These are phyloP conservation scores for Brassica juncea DNA, from an alignment of 345 rosid species.

Conservation along the genomic window DNA sequence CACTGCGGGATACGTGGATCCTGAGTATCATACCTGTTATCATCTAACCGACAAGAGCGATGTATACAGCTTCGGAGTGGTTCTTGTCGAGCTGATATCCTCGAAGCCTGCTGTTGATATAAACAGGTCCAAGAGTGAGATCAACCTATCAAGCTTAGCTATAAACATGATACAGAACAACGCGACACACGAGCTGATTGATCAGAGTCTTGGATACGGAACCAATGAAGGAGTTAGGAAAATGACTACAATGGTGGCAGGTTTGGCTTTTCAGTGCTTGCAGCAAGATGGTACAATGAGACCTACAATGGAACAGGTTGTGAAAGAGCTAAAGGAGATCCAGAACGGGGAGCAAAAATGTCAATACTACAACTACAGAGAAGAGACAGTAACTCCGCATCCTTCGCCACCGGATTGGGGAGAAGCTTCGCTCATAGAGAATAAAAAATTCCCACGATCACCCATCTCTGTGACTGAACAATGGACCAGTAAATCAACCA, in stretches of 20 bases:
- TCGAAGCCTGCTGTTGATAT: constrained; percentile 77
- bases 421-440: constrained; percentile 41
- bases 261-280: constrained; percentile 60
- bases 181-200: constrained; percentile 51
- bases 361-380: constrained; percentile 11
- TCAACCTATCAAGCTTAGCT: constrained; percentile 62
- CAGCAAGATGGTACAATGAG: constrained; percentile 59
- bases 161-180: constrained; percentile 51
- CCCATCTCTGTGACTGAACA: constrained; percentile 58
- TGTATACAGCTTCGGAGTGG: constrained; percentile 79
- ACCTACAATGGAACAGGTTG: constrained; percentile 58
- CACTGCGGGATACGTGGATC: constrained; percentile 70
- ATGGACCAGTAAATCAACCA: constrained; percentile 53
- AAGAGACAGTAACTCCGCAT: constrained; percentile 29
- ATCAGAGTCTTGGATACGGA: constrained; percentile 51
- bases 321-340: constrained; percentile 49
- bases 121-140: constrained; percentile 52
- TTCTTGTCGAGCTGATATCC: constrained; percentile 58
- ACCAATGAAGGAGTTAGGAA: constrained; percentile 43
- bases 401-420: constrained; percentile 49
- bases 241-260: constrained; percentile 57
- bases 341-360: constrained; percentile 32
- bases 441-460: constrained; percentile 44
- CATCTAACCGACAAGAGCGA: constrained; percentile 70
- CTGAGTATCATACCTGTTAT: constrained; percentile 64